Conservation (phyloP, 805 yeast species). For the Ogataea zsoltii region DNA sequence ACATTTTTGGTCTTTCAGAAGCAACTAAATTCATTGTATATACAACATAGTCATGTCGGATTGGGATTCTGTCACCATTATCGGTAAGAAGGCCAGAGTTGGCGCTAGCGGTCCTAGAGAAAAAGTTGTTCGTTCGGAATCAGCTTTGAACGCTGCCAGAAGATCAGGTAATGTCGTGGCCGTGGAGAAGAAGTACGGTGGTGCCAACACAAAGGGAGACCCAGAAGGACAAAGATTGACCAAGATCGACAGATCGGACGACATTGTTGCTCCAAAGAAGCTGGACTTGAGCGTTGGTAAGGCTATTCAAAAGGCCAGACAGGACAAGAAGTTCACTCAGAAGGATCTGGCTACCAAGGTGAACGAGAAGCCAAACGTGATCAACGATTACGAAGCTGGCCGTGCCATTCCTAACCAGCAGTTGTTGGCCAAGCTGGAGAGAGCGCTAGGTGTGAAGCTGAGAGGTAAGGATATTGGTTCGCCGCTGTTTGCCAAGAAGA, state of each 20-base stretch:
- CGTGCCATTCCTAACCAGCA: constrained; percentile 97
- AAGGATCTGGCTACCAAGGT: constrained; percentile 95
- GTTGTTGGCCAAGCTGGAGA: constrained; percentile 85
- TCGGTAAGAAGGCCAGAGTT: constrained; percentile 85
- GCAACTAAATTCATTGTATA: too few species aligned
- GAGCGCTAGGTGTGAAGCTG: constrained; percentile 90
- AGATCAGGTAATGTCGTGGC: constrained; percentile 87
- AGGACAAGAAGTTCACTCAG: constrained; percentile 86
- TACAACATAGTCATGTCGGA: constrained; percentile 46
- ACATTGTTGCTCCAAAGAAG: constrained; percentile 90
- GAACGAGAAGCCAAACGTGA: constrained; percentile 93
- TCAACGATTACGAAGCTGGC: constrained; percentile 96
- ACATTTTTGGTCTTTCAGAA: too few species aligned
- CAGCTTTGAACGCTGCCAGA: constrained; percentile 89
- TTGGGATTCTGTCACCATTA: constrained; percentile 90
- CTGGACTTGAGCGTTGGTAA: constrained; percentile 83
- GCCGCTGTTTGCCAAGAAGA: constrained; percentile 69
- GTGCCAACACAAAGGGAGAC: constrained; percentile 60
- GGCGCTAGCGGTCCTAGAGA: constrained; percentile 84
- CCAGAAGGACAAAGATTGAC: constrained; percentile 95
- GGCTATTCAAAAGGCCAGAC: constrained; percentile 81
- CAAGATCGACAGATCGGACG: constrained; percentile 89
- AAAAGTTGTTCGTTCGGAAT: constrained; percentile 73
- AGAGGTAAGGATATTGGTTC: constrained; percentile 95
- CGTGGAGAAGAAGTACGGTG: constrained; percentile 89